These are phyloP conservation scores for Hypseocharis bilobata DNA, from an alignment of 441 rosid species.

Conservation along the genomic window DNA sequence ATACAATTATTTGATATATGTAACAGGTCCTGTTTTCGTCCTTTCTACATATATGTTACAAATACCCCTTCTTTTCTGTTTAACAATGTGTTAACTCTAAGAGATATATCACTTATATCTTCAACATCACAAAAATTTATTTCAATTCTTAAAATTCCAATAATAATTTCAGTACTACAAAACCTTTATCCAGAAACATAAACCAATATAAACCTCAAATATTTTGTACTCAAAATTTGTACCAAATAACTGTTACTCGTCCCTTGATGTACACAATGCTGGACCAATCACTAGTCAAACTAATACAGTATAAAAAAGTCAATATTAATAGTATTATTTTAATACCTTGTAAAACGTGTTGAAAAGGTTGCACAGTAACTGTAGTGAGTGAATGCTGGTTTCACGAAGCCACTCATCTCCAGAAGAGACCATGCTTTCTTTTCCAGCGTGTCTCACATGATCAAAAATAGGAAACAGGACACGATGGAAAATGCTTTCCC, in stretches of 20 bases:
- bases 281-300: no score
- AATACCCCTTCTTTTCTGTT: no score
- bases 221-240: not conserved
- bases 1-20: no score
- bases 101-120: no score
- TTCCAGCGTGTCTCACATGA: slow-evolving; percentile 89
- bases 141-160: not conserved
- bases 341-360: slow-evolving; percentile 96
- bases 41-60: no score
- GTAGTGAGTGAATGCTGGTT: slow-evolving; percentile 96
- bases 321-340: no score
- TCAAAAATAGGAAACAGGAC: slow-evolving; percentile 97
- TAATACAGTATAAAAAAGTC: not conserved
- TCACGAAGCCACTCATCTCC: slow-evolving; percentile 90
- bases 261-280: no score
- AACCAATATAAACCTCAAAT: slow-evolving; percentile 6
- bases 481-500: slow-evolving; percentile 98
- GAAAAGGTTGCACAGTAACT: slow-evolving; percentile 94
- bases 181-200: not conserved
- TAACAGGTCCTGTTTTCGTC: no score
- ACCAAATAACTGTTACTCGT: no score
- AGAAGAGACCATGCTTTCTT: slow-evolving; percentile 61
- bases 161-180: not conserved
- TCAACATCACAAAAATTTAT: no score
- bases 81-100: no score